Conservation (phyloP, 2,329 filamentous ascomycete genomes). For the Fusarium sp. region DNA sequence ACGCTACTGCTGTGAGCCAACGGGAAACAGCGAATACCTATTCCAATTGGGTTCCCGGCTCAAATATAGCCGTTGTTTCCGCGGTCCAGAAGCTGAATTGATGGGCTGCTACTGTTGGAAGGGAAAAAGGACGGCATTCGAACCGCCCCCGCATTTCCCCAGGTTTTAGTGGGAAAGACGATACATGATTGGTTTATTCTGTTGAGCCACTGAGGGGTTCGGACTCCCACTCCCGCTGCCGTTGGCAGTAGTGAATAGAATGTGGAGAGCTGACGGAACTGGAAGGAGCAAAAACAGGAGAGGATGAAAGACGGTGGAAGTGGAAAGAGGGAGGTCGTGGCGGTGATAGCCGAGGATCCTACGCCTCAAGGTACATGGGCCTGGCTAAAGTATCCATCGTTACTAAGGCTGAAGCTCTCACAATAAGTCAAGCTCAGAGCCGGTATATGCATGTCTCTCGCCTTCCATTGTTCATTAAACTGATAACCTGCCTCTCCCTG, state of each 20-base stretch:
- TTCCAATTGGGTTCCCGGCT: background rate
- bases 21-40: background rate
- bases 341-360: conserved; percentile 42
- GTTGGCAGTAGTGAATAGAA: background rate
- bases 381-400: background rate
- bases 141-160: conserved; percentile 45
- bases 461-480: background rate
- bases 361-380: background rate
- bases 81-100: background rate
- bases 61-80: conserved; percentile 18
- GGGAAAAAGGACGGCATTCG: conserved; percentile 3
- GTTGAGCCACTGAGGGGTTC: conserved; percentile 33
- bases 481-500: background rate
- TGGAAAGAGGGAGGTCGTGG: conserved; percentile 9
- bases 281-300: conserved; percentile 19
- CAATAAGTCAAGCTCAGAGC: background rate
- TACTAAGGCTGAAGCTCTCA: conserved; percentile 4
- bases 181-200: conserved; percentile 24
- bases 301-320: conserved; percentile 1
- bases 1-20: background rate
- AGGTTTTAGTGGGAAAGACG: conserved; percentile 25
- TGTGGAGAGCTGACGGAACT: conserved; percentile 30
- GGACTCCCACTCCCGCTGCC: conserved; percentile 13
- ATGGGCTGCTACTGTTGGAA: background rate
- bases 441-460: background rate